Conservation (phyloP, 2,329 filamentous ascomycete genomes). For the Didymella exigua region DNA sequence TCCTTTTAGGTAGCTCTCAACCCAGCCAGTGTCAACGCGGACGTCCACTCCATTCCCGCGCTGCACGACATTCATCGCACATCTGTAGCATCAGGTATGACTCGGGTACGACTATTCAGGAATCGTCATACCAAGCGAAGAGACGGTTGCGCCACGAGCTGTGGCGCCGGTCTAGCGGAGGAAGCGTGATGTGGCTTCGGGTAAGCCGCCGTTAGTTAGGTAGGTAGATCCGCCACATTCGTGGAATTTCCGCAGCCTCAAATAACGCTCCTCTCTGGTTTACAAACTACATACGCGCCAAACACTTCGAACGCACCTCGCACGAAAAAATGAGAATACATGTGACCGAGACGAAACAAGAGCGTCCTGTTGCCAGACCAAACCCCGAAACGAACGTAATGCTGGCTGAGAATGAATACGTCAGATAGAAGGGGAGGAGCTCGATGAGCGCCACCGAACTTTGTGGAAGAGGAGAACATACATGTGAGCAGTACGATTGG, state of each 20-base stretch:
- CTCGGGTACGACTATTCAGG: background rate
- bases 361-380: too few relatives aligned
- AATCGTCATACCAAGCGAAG: background rate
- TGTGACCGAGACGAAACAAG: background rate
- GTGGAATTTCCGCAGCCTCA: background rate
- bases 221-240: background rate
- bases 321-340: background rate
- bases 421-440: background rate
- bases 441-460: background rate
- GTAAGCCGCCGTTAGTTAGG: background rate
- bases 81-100: background rate
- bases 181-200: slow-evolving; percentile 5
- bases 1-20: too few relatives aligned
- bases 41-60: background rate
- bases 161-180: slow-evolving; percentile 11
- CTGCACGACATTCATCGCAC: background rate
- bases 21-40: background rate
- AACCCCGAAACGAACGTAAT: too few relatives aligned
- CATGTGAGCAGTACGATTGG: background rate
- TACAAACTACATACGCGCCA: too few relatives aligned
- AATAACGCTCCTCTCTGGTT: background rate
- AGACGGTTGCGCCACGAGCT: background rate
- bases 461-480: background rate
- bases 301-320: background rate
- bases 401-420: too few relatives aligned